A percentile compares a stretch with the other conserved stretches of the same genome.
Evolutionary conservation across 2,329 filamentous ascomycete species (phyloP).

Genomic region (Calonectria hawksworthii): DNA sequence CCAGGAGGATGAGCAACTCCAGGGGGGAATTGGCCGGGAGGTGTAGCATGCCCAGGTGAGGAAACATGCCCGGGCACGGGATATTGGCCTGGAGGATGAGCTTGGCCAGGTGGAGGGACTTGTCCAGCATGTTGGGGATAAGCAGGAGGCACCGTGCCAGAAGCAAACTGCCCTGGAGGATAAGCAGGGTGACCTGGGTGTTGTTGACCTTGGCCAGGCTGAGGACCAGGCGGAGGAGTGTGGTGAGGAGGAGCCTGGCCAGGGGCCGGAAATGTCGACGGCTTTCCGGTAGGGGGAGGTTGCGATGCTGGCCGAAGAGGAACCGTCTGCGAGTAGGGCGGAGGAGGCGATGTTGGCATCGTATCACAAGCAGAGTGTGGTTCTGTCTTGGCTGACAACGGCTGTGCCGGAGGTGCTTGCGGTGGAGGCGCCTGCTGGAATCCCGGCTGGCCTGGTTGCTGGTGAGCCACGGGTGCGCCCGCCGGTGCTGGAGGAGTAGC

Average conservation of each 20-base stretch:
- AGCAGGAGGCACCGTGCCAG: not conserved
- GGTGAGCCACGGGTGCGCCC: conserved; percentile 13
- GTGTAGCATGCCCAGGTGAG: not conserved
- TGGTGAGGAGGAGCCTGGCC: conserved; percentile 26
- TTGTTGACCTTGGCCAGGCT: not conserved
- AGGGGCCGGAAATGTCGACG: conserved; percentile 22
- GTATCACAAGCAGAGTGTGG: conserved; percentile 17
- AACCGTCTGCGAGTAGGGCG: conserved; percentile 39
- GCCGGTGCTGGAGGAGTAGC: conserved; percentile 6
- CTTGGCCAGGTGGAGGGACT: not conserved
- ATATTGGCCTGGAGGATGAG: not conserved
- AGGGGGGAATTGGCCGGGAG: not conserved
- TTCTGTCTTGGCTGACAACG: conserved; percentile 19
- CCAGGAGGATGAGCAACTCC: not conserved
- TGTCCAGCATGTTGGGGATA: conserved; percentile 12
- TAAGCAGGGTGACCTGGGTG: not conserved
- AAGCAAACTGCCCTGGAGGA: not conserved
- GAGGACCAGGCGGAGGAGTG: conserved; percentile 21
- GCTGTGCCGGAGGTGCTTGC: conserved; percentile 28
- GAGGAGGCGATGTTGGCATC: conserved; percentile 41
- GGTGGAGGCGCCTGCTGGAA: conserved; percentile 28
- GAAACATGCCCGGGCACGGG: not conserved
- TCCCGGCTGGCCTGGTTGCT: conserved; percentile 1
- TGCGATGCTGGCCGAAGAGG: conserved; percentile 30
- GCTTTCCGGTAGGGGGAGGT: conserved; percentile 28